Evolutionary conservation across 202 grass and related monocot species (phyloP).

Genomic region (Digitaria exilis): DNA sequence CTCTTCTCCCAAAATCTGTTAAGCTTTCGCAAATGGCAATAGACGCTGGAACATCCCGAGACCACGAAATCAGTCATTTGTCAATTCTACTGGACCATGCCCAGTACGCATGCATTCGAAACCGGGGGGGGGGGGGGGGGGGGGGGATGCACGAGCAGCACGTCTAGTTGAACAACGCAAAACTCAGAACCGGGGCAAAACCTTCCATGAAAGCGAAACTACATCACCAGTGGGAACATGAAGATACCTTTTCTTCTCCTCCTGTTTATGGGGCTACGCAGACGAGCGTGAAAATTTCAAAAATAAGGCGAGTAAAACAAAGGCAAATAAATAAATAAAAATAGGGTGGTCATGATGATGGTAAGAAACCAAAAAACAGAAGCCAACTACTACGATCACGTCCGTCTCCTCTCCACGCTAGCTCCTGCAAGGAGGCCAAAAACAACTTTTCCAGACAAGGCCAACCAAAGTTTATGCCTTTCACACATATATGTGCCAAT

Average conservation of each 20-base stretch:
- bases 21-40: too few species aligned
- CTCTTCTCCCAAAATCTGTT: too few species aligned
- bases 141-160: too few species aligned
- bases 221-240: slow-evolving; percentile 2
- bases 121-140: too few species aligned
- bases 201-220: slow-evolving; percentile 15
- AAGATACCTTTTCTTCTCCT: background rate
- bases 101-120: background rate
- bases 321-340: too few species aligned
- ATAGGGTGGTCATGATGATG: background rate
- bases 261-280: background rate
- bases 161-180: too few species aligned
- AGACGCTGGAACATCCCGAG: too few species aligned
- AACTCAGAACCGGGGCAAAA: background rate
- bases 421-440: background rate
- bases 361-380: background rate
- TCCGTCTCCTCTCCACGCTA: background rate
- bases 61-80: too few species aligned
- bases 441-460: slow-evolving; percentile 3
- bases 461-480: background rate
- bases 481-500: slow-evolving; percentile 17
- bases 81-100: too few species aligned
- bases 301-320: background rate
- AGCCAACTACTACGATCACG: background rate
- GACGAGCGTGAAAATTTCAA: background rate